A percentile compares a stretch with the other conserved stretches of the same genome.
phyloP scores from a whole-genome alignment of 345 rosid genomes.

The Anacardium occidentale region DNA sequence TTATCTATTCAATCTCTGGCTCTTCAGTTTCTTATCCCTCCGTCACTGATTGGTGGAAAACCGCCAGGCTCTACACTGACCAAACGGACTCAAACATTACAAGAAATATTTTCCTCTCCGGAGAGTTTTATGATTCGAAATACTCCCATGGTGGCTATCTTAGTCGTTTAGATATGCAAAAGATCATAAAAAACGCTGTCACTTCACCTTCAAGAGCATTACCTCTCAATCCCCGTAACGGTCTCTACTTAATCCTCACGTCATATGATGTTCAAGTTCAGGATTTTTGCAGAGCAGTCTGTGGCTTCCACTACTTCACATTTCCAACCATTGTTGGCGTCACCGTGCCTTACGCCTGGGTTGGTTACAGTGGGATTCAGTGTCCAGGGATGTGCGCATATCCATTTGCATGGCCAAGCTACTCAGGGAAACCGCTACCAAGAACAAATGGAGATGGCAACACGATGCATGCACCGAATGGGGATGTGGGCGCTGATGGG shows the following conservation, averaged over 20 bases:
- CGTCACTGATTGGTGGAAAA: slow-evolving; percentile 65
- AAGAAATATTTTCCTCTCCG: slow-evolving; percentile 33
- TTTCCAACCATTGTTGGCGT: slow-evolving; percentile 53
- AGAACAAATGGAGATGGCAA: slow-evolving; percentile 22
- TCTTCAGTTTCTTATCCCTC: slow-evolving; percentile 51
- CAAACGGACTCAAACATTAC: slow-evolving; percentile 65
- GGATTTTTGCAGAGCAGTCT: slow-evolving; percentile 64
- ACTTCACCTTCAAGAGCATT: slow-evolving; percentile 26
- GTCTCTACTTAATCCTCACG: slow-evolving; percentile 51
- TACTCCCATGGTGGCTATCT: slow-evolving; percentile 56
- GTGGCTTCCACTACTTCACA: slow-evolving; percentile 70
- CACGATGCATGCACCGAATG: slow-evolving; percentile 52
- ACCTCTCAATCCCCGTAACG: slow-evolving; percentile 51
- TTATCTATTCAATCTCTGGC: slow-evolving; percentile 49
- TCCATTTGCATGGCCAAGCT: slow-evolving; percentile 55
- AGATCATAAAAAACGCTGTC: slow-evolving; percentile 46
- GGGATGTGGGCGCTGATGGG: slow-evolving; percentile 57
- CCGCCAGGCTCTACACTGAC: slow-evolving; percentile 54
- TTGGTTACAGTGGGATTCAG: slow-evolving; percentile 59
- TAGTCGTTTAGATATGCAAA: slow-evolving; percentile 48
- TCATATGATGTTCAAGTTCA: slow-evolving; percentile 56
- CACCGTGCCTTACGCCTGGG: slow-evolving; percentile 62
- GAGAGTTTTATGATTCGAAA: slow-evolving; percentile 40
- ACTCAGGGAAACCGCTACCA: slow-evolving; percentile 43
- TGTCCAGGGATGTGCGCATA: slow-evolving; percentile 60